phyloP scores from a whole-genome alignment of 2,329 filamentous ascomycete species.

The Fusarium avenaceum region DNA sequence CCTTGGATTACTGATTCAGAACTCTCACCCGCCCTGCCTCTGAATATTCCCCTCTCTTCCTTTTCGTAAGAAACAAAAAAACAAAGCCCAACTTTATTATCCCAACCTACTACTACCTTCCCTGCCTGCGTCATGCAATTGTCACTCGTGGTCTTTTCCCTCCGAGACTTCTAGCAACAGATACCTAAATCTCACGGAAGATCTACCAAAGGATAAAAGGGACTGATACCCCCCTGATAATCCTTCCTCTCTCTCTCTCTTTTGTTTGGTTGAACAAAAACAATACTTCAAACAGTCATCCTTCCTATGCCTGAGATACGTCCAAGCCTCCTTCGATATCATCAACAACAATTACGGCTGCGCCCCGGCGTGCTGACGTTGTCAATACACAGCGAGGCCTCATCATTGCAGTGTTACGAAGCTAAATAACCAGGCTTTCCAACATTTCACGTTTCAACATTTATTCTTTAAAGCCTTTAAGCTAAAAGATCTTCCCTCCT shows the following conservation, averaged over 20 bases:
- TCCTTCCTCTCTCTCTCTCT: conserved; percentile 12
- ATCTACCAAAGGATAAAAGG: conserved; percentile 37
- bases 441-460: conserved; percentile 17
- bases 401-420: conserved; percentile 35
- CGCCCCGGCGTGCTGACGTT: conserved; percentile 43
- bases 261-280: conserved; percentile 38
- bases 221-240: conserved; percentile 15
- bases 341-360: conserved; percentile 31
- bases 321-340: conserved; percentile 37
- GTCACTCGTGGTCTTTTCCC: conserved; percentile 29
- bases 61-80: conserved; percentile 5
- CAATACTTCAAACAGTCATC: conserved; percentile 11
- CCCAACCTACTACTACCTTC: conserved; percentile 18
- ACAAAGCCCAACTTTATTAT: conserved; percentile 21
- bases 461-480: conserved; percentile 28
- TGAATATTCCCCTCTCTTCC: conserved; percentile 13
- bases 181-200: conserved; percentile 26
- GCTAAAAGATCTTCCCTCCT: conserved; percentile 5
- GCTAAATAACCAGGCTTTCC: conserved; percentile 37
- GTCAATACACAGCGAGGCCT: conserved; percentile 41
- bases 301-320: conserved; percentile 38
- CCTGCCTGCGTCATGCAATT: conserved; percentile 36
- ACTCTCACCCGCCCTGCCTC: conserved; percentile 5
- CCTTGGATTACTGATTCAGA: conserved; percentile 6
- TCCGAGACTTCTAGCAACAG: conserved; percentile 2